Base-by-base conservation (phyloP, 2,329 filamentous ascomycete species). In the Ceratocystis papillata region DNA sequence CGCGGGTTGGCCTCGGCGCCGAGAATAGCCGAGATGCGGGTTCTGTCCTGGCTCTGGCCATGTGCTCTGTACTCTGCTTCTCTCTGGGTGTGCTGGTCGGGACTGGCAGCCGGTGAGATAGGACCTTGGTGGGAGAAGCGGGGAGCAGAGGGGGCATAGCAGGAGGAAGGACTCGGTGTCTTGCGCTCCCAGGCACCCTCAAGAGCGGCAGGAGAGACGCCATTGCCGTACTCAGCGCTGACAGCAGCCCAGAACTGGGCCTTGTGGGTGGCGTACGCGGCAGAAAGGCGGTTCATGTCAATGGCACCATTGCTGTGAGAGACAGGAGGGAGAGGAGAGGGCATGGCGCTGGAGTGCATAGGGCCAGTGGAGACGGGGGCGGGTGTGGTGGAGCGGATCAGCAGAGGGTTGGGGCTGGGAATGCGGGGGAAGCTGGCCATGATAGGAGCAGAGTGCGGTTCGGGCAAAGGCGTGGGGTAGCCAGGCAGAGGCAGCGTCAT, bases 171-270 rank as follows among this genome's bases (percentile, higher is more conserved):
- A 10, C 53, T 61, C 20, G 59, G n/a, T 15, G 53, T 8, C 48
- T 64, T 53, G 33, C 77, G 76, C 73, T 79, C 81, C 85, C 87
- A 90, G n/a, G 86, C 84, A 72, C 87, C 85, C 76, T 90, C 87
- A 22, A 90, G 79, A 44, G 84, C 78, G 15, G 80, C 78, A 1
- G 87, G 83, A 62, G 83, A 85, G 1, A 80, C 79, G 44, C 84
- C 82, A 15, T 77, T 74, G 64, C 87, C 87, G 72, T 92, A 92
- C 71, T 90, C 87, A 30, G 82, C 78, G 37, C 88, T 87, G 45
- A 93, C 81, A 61, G 82, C 80, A 44, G 82, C 79, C 88, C 89
- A 93, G 77, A 93, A 92, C 7, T 83, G 81, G 63, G 81, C 79
- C 55, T 87, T 84, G 75, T 90, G 87, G 6, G 82, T 78, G 64